Evolutionary conservation across 805 yeast species (phyloP), one percentile per base, ranked within the genome.

Genomic region (Dipodascopsis tothii): DNA sequence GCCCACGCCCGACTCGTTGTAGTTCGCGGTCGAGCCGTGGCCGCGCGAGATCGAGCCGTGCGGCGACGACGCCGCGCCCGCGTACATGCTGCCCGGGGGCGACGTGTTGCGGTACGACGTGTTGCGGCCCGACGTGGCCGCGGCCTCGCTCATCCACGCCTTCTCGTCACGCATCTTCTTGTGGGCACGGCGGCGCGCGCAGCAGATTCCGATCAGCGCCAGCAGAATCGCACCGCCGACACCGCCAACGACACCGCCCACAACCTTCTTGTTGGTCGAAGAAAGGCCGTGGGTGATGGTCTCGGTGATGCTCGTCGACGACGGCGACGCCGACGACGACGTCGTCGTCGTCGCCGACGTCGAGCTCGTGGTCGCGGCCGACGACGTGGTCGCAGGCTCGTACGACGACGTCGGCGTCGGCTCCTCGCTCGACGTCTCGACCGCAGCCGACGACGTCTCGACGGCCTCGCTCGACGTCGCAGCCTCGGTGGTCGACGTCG

Each of bases 201-300:
- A 3, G 39, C 21, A 22, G 33, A 16, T 5, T 9, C 5, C 62
- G n/a, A 65, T 62, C 4, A 62, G 68, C 3, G 67, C 68, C 33
- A 68, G 44, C 2, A 70, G 61, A n/a, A 78, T 58, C 0, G 88
- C 84, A 0, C 79, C 77, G 41, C 84, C 84, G 11, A 82, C 72
- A 43, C 87, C 87, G 4, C 81, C 80, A 22, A 77, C 80, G 46
- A 80, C 78, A 33, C 87, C 87, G 41, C 80, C 71, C 20, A 81
- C 75, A 28, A 80, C 71, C 44, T 72, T 72, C 43, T 74, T 69
- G 46, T 73, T 62, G 40, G 72, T 70, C 14, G 66, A 56, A 1
- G 80, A 69, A 5, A 78, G 62, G n/a, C n/a, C n/a, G n/a, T n/a
- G n/a, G n/a, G n/a, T n/a, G n/a, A n/a, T n/a, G n/a, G n/a, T n/a